Evolutionary conservation across 2,329 filamentous ascomycete genomes (phyloP), one percentile per base, ranked within the genome.

Genomic region (Phoma sp.): DNA sequence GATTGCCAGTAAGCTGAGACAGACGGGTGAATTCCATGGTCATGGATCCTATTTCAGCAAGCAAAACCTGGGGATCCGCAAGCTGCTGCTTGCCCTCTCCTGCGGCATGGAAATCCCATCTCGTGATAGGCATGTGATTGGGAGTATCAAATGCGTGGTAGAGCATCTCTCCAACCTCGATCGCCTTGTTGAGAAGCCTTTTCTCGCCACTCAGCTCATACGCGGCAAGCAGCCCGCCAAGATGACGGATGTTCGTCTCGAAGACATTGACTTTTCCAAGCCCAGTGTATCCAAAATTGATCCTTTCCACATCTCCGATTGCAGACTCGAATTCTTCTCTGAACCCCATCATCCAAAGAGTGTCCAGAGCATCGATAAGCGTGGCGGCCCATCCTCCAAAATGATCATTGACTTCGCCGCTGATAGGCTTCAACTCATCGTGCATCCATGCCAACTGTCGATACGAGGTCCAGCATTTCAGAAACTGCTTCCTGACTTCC

Each of bases 81-180:
- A 69, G 62, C 51, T 79, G 78, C 24, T 66, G 55, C 43, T 71
- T 66, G n/a, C 70, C 73, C 22, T 68, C 65, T 4, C 75, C 66
- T 13, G 74, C 75, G 10, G 70, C 67, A 44, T 73, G 68, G 24
- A 77, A 73, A 14, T 76, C 68, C 79, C 78, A 80, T 47, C 78
- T 66, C 0, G 78, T 79, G 42, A 79, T 73, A 4, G 93, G 93
- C 90, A 98, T 96, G 64, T 91, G 86, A 73, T 98, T 97, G 0
- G 93, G 93, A 0, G 93, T 97, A 74, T 96, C 91, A 66, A 96
- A 96, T 4, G 89, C 84, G 47, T 88, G 86, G 78, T 93, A 91
- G 29, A 96, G 78, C 56, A 96, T 83, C 65, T 93, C 89, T 35
- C 86, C 91, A 24, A 95, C 83, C 74, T 93, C 88, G 32, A 88